These are phyloP conservation scores for Plasmodium knowlesi DNA, from an alignment of 169 alveolate species.

Conservation along the genomic window DNA sequence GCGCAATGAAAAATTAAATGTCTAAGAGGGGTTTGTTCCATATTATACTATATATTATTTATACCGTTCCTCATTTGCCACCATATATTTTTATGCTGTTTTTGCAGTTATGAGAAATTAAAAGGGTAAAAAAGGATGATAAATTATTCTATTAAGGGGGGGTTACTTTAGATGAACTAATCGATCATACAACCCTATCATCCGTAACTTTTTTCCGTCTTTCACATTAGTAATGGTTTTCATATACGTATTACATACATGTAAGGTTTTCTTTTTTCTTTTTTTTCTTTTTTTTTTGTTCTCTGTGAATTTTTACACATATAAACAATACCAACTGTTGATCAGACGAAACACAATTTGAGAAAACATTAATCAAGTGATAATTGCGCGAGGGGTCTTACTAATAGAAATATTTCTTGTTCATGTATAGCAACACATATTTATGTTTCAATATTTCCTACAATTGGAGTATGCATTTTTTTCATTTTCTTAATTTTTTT, in stretches of 20 bases:
- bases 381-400: not conserved
- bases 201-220: not conserved
- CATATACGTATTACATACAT: not conserved
- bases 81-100: not conserved
- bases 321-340: not conserved
- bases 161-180: not conserved
- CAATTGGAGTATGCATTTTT: not conserved
- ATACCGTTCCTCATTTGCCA: not conserved
- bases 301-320: not conserved
- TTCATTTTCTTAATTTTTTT: not conserved
- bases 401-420: not conserved
- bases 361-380: not conserved
- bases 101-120: not conserved
- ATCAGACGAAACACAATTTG: not conserved
- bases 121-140: not conserved
- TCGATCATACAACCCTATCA: not conserved
- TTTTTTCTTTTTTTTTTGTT: not conserved
- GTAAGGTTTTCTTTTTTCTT: not conserved
- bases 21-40: not conserved
- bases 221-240: not conserved
- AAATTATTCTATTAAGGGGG: not conserved
- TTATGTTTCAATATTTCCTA: not conserved
- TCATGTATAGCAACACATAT: not conserved
- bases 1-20: not conserved
- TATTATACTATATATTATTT: not conserved